A percentile compares a stretch with the other conserved stretches of the same genome.
These are phyloP conservation scores for Apiotrichum sp. DNA, from an alignment of 1,284 basidiomycete species.

Conservation along the genomic window DNA sequence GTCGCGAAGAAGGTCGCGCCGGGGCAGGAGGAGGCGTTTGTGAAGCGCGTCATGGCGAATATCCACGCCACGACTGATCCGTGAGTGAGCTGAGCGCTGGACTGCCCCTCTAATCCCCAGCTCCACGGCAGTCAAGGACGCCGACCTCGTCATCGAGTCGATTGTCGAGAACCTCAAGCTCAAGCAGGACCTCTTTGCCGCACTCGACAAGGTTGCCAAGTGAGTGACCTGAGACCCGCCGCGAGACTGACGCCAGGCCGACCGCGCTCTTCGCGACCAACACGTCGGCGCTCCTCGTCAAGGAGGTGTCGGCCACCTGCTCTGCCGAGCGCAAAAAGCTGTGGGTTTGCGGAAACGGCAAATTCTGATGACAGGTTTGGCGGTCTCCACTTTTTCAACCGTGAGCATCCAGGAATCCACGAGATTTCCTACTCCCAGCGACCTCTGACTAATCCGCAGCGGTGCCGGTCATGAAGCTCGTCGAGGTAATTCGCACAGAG, in stretches of 20 bases:
- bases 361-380: constrained; percentile 33
- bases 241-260: constrained; percentile 10
- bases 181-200: constrained; percentile 54
- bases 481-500: constrained; percentile 53
- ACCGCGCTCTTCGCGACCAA: constrained; percentile 52
- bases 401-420: constrained; percentile 12
- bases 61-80: constrained; percentile 52
- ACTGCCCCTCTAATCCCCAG: constrained; percentile 13
- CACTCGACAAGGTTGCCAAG: constrained; percentile 51
- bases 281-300: constrained; percentile 52
- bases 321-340: constrained; percentile 38
- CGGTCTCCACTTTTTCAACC: constrained; percentile 56
- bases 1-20: constrained; percentile 52
- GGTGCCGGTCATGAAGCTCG: constrained; percentile 54
- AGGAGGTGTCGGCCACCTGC: constrained; percentile 49
- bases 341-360: constrained; percentile 1
- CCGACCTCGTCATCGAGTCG: constrained; percentile 56
- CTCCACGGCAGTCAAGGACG: constrained; percentile 47
- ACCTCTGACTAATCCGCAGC: constrained; percentile 14
- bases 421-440: neutral
- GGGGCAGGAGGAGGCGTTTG: constrained; percentile 44
- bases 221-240: constrained; percentile 12
- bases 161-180: constrained; percentile 55
- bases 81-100: constrained; percentile 16
- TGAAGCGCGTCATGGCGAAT: constrained; percentile 45